Evolutionary conservation across 208 protist genomes (phyloP).

Genomic region (Leishmania turanica): DNA sequence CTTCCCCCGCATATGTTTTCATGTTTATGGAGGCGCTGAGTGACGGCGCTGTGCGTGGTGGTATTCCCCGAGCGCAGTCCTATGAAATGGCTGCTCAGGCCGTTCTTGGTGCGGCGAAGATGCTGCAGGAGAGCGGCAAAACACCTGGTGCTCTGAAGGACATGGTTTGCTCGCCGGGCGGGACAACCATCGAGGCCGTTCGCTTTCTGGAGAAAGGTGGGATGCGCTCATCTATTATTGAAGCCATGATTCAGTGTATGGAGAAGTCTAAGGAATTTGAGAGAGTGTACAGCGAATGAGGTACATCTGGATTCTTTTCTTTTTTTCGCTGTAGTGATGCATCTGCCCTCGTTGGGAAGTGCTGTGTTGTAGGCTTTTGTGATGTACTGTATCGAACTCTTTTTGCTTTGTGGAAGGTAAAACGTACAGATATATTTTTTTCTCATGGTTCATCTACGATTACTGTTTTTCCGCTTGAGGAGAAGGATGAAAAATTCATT

Average conservation of each 20-base stretch:
- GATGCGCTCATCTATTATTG: slow-evolving; percentile 91
- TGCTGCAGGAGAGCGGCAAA: slow-evolving; percentile 82
- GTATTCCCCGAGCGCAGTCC: slow-evolving; percentile 86
- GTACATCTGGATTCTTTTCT: not conserved
- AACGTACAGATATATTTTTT: not conserved
- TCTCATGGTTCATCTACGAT: slow-evolving; percentile 14
- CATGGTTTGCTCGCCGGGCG: slow-evolving; percentile 93
- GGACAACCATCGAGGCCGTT: slow-evolving; percentile 96
- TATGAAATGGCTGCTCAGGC: slow-evolving; percentile 92
- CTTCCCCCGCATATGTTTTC: slow-evolving; percentile 96
- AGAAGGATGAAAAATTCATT: no score
- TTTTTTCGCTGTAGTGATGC: not conserved
- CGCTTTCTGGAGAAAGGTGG: slow-evolving; percentile 91
- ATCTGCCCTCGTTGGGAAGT: not conserved
- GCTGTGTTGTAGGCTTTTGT: not conserved
- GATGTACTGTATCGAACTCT: not conserved
- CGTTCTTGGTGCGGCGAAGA: slow-evolving; percentile 91
- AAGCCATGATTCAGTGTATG: slow-evolving; percentile 91
- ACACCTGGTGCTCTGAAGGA: slow-evolving; percentile 89
- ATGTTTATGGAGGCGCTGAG: slow-evolving; percentile 96
- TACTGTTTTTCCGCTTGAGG: slow-evolving; percentile 2
- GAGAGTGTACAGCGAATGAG: slow-evolving; percentile 32
- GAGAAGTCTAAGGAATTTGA: slow-evolving; percentile 91
- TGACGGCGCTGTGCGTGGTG: slow-evolving; percentile 94
- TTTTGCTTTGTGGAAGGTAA: not conserved